Conservation (phyloP, 768 basidiomycete species). For the Russula abietina region DNA sequence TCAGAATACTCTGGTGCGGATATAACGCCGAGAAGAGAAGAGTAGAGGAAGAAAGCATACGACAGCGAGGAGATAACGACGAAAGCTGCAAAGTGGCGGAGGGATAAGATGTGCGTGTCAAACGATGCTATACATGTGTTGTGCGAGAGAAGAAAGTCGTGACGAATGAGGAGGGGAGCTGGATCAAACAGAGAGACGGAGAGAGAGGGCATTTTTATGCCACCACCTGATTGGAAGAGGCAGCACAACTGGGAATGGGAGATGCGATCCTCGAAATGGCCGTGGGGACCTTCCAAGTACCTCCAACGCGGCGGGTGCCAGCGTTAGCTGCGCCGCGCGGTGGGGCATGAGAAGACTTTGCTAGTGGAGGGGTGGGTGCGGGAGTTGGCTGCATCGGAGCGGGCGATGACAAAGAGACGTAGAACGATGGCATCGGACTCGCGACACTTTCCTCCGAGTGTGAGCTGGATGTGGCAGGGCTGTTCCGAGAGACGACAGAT, state of each 20-base stretch:
- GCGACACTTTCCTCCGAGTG: background rate
- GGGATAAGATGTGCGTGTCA: background rate
- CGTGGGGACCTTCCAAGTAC: conserved; percentile 17
- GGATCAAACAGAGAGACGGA: no score
- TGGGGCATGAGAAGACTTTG: background rate
- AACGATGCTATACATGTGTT: conserved; percentile 9
- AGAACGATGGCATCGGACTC: conserved; percentile 5
- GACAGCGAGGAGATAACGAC: conserved; percentile 19
- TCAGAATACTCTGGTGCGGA: background rate
- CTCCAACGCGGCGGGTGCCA: conserved; percentile 16
- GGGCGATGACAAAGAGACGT: conserved; percentile 3
- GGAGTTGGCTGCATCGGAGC: background rate
- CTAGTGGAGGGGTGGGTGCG: background rate
- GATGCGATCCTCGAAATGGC: conserved; percentile 2
- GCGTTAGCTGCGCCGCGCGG: conserved; percentile 16
- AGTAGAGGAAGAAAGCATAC: conserved; percentile 6
- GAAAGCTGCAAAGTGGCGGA: conserved; percentile 14
- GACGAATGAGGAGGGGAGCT: background rate
- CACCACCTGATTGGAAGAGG: conserved; percentile 8
- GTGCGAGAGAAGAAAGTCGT: background rate
- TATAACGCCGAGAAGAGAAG: no score
- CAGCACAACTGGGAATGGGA: conserved; percentile 2
- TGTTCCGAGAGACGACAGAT: background rate
- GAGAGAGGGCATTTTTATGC: background rate
- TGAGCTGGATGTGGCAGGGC: background rate